Conservation (phyloP, 2,329 filamentous ascomycete species). For the Aureobasidium sp. region DNA sequence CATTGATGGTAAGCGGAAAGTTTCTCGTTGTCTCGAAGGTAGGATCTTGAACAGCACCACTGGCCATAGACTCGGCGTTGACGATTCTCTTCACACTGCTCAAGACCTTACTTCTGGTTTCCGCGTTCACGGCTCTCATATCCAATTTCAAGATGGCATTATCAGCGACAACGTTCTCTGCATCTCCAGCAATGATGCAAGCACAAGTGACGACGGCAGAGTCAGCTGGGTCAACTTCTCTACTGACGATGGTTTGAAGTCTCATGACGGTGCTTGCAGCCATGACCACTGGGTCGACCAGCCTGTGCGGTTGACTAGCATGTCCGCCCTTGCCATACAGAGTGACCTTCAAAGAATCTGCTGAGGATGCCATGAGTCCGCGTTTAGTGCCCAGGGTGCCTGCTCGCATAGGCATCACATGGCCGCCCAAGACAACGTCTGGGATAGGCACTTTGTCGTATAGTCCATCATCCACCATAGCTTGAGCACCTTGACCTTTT, state of each 20-base stretch:
- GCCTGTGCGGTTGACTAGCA: slow-evolving; percentile 49
- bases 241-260: slow-evolving; percentile 53
- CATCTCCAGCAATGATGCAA: slow-evolving; percentile 51
- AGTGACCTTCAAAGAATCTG: slow-evolving; percentile 41
- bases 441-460: slow-evolving; percentile 50
- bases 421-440: slow-evolving; percentile 51
- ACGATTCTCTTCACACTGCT: slow-evolving; percentile 47
- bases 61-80: slow-evolving; percentile 47
- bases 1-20: slow-evolving; percentile 49
- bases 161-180: slow-evolving; percentile 55
- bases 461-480: slow-evolving; percentile 55
- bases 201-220: slow-evolving; percentile 54
- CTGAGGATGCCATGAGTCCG: slow-evolving; percentile 36
- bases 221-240: slow-evolving; percentile 49
- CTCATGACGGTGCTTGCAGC: slow-evolving; percentile 50
- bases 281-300: slow-evolving; percentile 53
- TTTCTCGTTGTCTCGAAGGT: slow-evolving; percentile 35
- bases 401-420: slow-evolving; percentile 44
- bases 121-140: slow-evolving; percentile 42
- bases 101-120: slow-evolving; percentile 43
- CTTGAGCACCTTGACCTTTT: slow-evolving; percentile 53
- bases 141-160: slow-evolving; percentile 50
- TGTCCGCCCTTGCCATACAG: slow-evolving; percentile 55
- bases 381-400: slow-evolving; percentile 37
- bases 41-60: slow-evolving; percentile 39